phyloP scores from a whole-genome alignment of 345 rosid species.

The Raphanus sativus region DNA sequence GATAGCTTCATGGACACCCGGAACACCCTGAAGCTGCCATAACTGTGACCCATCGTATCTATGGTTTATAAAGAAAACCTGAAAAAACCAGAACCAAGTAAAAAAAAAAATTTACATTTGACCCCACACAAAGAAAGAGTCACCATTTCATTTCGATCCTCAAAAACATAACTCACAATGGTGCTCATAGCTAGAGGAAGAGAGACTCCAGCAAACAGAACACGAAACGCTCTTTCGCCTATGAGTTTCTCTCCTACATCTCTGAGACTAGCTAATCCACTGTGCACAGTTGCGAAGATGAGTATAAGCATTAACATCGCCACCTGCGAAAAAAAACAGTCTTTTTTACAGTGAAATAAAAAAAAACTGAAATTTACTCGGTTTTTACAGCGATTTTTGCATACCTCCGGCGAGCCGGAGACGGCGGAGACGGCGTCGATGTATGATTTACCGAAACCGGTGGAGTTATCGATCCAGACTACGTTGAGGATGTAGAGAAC shows the following conservation, averaged over 20 bases:
- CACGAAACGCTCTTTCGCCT: conserved; percentile 83
- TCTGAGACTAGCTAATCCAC: conserved; percentile 90
- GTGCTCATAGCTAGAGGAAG: conserved; percentile 90
- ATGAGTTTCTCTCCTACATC: conserved; percentile 69
- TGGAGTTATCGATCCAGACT: conserved; percentile 74
- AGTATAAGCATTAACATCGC: conserved; percentile 69
- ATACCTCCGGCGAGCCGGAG: conserved; percentile 77
- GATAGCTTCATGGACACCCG: conserved; percentile 65
- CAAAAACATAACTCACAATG: conserved; percentile 49
- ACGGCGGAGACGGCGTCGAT: conserved; percentile 61
- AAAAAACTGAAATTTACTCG: neutral
- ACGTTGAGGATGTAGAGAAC: conserved; percentile 65
- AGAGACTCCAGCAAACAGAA: conserved; percentile 78
- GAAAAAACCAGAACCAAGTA: neutral
- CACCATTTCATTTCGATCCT: neutral
- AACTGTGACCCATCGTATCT: conserved; percentile 84
- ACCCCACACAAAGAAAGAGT: neutral
- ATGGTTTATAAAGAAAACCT: conserved; percentile 96
- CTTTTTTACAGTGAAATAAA: neutral
- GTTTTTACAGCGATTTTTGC: neutral
- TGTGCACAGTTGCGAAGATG: conserved; percentile 72
- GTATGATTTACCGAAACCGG: conserved; percentile 75
- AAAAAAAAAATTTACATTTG: too few species aligned
- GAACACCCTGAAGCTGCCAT: conserved; percentile 76
- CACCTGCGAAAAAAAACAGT: conserved; percentile 52